Base-by-base conservation (phyloP, 2,329 filamentous ascomycete species). In the Thielaviopsis populi region DNA sequence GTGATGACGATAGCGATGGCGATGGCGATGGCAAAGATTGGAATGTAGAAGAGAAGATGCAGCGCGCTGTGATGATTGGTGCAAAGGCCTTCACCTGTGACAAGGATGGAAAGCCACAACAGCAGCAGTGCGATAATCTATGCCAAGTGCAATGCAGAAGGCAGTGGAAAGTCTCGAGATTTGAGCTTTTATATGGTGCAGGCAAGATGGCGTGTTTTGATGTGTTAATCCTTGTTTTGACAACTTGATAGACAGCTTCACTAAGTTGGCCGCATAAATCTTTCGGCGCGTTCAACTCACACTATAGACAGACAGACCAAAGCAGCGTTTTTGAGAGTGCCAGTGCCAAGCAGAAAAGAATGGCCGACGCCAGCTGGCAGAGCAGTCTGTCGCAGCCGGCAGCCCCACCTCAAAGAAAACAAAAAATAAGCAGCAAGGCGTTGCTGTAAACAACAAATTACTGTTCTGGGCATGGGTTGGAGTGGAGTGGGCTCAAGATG, bases 371-470 rank as follows among this genome's bases (percentile, higher is more conserved):
- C 19, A 42, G 61, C 50, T 58, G 61, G 33, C 24, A n/a, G 17
- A 4, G 1, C 2, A 17, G 4, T 1, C 13, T 2, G 2, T 27
- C 27, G 3, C 61, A 63, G 61, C 48, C 61, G 64, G 24, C 48
- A 33, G 53, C 53, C 53, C 53, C 53, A 56, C 53, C 13, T 4
- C 33, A 68, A 68, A 69, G 62, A 73, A 75, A 72, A 72, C 73
- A 75, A 66, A 66, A 63, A 67, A 62, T 67, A 64, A 59, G 27
- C 22, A 50, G 30, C 17, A 56, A 24, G 37, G 60, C 64, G 64
- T 63, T 66, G 61, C 64, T 59, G 58, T 59, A 63, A 62, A 66
- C 61, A 66, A 66, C 64, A 66, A 61, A 37, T 27, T 41, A 41
- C 43, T 54, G 17, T 54, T 59, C 58, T 50, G 41, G 43, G 63